Evolutionary conservation across 2,329 filamentous ascomycete species (phyloP).

Genomic region (Endothia cerciana): DNA sequence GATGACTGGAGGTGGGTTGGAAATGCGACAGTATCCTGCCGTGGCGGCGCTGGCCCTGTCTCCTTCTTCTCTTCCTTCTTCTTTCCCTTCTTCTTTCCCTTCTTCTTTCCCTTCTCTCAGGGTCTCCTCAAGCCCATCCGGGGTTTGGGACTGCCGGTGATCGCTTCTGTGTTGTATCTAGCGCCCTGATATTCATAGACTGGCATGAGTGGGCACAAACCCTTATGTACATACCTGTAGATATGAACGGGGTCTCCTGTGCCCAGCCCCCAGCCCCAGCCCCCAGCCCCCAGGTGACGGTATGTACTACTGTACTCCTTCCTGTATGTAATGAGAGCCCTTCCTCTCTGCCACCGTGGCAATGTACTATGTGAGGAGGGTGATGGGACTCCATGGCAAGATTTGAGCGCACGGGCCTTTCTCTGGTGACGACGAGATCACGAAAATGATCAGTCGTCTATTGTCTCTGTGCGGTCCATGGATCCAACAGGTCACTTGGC

Average conservation of each 20-base stretch:
- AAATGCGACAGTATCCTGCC: not conserved
- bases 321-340: too few species aligned
- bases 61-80: too few species aligned
- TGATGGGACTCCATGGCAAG: too few species aligned
- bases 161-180: constrained; percentile 2
- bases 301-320: too few species aligned
- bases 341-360: too few species aligned
- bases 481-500: not conserved
- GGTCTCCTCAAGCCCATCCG: not conserved
- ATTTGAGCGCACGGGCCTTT: too few species aligned
- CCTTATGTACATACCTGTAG: not conserved
- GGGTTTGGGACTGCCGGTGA: not conserved
- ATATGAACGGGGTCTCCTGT: not conserved
- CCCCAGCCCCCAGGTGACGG: too few species aligned
- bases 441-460: not conserved
- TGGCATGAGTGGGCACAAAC: not conserved
- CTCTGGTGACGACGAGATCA: not conserved
- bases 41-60: too few species aligned
- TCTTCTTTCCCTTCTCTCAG: not conserved
- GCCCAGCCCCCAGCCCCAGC: too few species aligned
- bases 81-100: not conserved
- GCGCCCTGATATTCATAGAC: not conserved
- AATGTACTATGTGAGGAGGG: too few species aligned
- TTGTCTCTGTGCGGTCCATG: not conserved
- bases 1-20: not conserved